phyloP scores from a whole-genome alignment of 768 basidiomycete genomes.

The Gloeopeniophorella convolvens region DNA sequence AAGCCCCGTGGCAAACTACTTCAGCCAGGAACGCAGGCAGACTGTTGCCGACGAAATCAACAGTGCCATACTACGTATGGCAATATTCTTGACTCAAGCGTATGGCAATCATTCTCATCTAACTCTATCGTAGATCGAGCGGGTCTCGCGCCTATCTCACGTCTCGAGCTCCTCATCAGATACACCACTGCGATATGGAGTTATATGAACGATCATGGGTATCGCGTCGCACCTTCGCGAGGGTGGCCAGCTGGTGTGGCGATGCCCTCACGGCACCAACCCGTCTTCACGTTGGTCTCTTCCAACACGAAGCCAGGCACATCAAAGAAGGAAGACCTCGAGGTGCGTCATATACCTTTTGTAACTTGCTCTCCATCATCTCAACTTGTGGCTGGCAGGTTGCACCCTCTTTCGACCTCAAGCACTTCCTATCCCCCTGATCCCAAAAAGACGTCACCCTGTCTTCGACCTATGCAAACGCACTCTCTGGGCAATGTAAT shows the following conservation, averaged over 20 bases:
- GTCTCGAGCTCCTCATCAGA: conserved; percentile 57
- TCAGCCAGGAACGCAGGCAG: conserved; percentile 70
- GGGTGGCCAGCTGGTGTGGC: conserved; percentile 38
- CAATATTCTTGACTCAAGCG: neutral
- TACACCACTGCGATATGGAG: conserved; percentile 61
- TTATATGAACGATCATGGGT: conserved; percentile 42
- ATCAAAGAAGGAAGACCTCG: conserved; percentile 7
- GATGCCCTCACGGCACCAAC: conserved; percentile 33
- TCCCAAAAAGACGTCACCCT: neutral
- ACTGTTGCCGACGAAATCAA: conserved; percentile 86
- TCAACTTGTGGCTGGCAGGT: conserved; percentile 3
- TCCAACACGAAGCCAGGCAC: neutral
- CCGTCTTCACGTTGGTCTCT: neutral
- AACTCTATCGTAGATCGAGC: conserved; percentile 39
- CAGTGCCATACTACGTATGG: conserved; percentile 76
- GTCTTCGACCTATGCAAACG: neutral
- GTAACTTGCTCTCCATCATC: neutral
- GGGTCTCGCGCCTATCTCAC: conserved; percentile 47
- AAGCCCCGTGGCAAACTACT: conserved; percentile 68
- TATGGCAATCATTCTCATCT: too few species aligned
- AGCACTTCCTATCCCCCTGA: conserved; percentile 10
- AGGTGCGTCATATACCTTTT: conserved; percentile 3
- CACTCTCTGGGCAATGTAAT: neutral
- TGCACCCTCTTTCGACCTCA: conserved; percentile 10
- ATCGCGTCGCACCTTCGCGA: conserved; percentile 36